A percentile compares a stretch with the other conserved stretches of the same genome.
phyloP scores from a whole-genome alignment of 352 stramenopile genomes.

The Peronospora belbahrii region DNA sequence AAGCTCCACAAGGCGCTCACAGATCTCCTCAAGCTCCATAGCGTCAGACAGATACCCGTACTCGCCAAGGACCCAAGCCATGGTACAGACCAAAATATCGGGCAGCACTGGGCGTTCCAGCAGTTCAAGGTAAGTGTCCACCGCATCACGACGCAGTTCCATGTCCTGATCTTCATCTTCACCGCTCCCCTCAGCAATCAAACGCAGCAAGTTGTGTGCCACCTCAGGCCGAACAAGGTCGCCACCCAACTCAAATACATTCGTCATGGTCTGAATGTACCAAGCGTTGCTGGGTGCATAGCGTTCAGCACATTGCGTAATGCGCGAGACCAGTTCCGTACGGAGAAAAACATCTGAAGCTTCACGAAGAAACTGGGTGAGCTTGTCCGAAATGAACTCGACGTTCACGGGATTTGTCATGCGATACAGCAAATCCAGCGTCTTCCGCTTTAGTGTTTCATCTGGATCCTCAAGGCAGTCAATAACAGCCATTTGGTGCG shows the following conservation, averaged over 20 bases:
- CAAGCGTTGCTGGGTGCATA: constrained; percentile 96
- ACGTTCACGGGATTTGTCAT: constrained; percentile 99
- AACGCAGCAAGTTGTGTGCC: constrained; percentile 95
- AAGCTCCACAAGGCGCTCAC: constrained; percentile 91
- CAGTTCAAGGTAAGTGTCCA: constrained; percentile 95
- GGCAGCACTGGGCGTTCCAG: constrained; percentile 93
- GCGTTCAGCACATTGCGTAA: constrained; percentile 96
- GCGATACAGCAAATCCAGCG: constrained; percentile 91
- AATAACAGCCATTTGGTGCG: constrained; percentile 99
- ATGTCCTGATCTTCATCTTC: constrained; percentile 96
- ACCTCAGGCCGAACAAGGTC: constrained; percentile 96
- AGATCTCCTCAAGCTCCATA: constrained; percentile 91
- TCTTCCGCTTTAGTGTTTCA: constrained; percentile 99
- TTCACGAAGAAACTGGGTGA: constrained; percentile 93
- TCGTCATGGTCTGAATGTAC: constrained; percentile 98
- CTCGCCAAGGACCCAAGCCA: constrained; percentile 98
- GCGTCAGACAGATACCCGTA: constrained; percentile 96
- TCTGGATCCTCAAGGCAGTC: constrained; percentile 99
- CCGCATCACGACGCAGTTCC: constrained; percentile 92
- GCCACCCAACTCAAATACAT: constrained; percentile 92
- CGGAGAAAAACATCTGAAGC: constrained; percentile 97
- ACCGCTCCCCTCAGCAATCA: constrained; percentile 96
- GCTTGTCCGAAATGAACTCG: constrained; percentile 98
- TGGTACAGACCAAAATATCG: constrained; percentile 94
- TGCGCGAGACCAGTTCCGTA: constrained; percentile 93